Evolutionary conservation across 108 stramenopile genomes (phyloP).

Genomic region (Cyclotella distinguenda): DNA sequence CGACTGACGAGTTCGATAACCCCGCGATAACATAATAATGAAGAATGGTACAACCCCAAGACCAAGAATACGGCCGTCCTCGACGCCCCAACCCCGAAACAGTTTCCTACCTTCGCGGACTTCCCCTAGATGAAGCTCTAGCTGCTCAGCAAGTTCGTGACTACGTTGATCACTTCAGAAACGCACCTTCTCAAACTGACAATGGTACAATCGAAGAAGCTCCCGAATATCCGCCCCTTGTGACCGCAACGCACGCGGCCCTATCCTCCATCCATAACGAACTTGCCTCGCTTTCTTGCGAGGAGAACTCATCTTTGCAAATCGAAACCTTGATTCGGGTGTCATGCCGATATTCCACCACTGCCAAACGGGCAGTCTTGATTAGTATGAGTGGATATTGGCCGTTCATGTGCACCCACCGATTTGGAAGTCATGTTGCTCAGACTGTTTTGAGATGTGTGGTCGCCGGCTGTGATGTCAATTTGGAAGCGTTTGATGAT

Average conservation of each 20-base stretch:
- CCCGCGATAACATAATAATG: no score
- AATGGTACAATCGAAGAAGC: slow-evolving; percentile 13
- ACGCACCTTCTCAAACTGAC: neutral
- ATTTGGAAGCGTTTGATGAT: slow-evolving; percentile 41
- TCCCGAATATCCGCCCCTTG: slow-evolving; percentile 60
- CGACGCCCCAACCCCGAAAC: slow-evolving; percentile 79
- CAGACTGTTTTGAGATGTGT: slow-evolving; percentile 68
- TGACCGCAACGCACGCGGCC: slow-evolving; percentile 72
- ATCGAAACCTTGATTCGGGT: slow-evolving; percentile 72
- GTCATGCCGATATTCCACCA: slow-evolving; percentile 59
- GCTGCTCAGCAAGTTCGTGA: slow-evolving; percentile 56
- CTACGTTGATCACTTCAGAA: slow-evolving; percentile 46
- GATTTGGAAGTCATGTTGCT: slow-evolving; percentile 84
- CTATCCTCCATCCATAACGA: slow-evolving; percentile 75
- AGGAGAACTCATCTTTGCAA: slow-evolving; percentile 66
- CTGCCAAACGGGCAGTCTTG: slow-evolving; percentile 62
- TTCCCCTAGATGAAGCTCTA: slow-evolving; percentile 66
- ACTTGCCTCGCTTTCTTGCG: slow-evolving; percentile 80
- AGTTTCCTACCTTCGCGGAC: slow-evolving; percentile 67
- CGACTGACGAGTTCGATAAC: no score
- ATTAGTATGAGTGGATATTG: slow-evolving; percentile 59
- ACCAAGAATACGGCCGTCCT: slow-evolving; percentile 67
- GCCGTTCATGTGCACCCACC: slow-evolving; percentile 74
- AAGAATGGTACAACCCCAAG: slow-evolving; percentile 7
- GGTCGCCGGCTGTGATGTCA: slow-evolving; percentile 48